Conservation (phyloP, 2,329 filamentous ascomycete genomes). For the Fusarium drepaniforme region DNA sequence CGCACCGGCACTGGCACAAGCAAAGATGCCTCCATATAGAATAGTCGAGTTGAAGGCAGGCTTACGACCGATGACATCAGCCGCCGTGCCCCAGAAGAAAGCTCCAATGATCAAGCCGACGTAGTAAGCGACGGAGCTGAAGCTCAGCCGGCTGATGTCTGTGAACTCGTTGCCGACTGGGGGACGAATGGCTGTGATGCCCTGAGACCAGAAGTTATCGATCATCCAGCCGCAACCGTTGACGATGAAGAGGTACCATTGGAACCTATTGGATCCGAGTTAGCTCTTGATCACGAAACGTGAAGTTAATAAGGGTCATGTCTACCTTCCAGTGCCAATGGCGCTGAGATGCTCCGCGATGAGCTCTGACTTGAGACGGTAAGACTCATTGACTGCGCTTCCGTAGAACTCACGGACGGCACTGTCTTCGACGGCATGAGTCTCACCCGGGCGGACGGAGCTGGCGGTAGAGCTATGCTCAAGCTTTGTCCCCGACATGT, state of each 20-base stretch:
- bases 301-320: background rate
- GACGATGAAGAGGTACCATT: constrained; percentile 59
- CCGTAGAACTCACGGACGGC: constrained; percentile 51
- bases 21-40: constrained; percentile 63
- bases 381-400: constrained; percentile 44
- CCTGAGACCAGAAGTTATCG: constrained; percentile 57
- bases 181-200: constrained; percentile 50
- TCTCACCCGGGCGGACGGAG: constrained; percentile 20
- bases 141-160: constrained; percentile 46
- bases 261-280: constrained; percentile 42
- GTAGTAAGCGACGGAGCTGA: constrained; percentile 49
- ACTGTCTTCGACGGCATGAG: constrained; percentile 15
- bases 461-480: constrained; percentile 8
- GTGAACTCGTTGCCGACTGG: constrained; percentile 49
- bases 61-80: constrained; percentile 54
- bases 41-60: constrained; percentile 59
- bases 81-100: constrained; percentile 57
- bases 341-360: constrained; percentile 44
- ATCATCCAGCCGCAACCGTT: constrained; percentile 61
- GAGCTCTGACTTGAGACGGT: constrained; percentile 50
- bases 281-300: background rate
- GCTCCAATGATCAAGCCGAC: constrained; percentile 58
- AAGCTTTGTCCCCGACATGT: constrained; percentile 1
- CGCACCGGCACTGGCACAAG: constrained; percentile 66
- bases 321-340: constrained; percentile 52